Evolutionary conservation across 176 grass and related monocot species (phyloP).

Genomic region (Oryza glaberrima): DNA sequence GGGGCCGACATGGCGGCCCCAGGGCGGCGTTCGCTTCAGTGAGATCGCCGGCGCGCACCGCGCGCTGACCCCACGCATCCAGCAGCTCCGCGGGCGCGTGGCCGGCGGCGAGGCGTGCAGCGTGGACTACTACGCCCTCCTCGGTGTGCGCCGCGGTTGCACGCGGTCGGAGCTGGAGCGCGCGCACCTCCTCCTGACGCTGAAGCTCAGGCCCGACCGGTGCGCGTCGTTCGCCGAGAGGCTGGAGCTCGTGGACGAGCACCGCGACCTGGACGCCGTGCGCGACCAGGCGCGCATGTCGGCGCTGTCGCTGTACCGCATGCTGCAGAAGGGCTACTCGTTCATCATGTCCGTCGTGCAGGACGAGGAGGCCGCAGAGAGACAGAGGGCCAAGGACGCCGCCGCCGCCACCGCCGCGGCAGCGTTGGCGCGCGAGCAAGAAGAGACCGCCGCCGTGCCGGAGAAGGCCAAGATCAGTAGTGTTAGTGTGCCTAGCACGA

Average conservation of each 20-base stretch:
- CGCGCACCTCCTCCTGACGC: constrained; percentile 74
- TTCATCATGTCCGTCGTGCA: constrained; percentile 62
- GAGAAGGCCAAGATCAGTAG: not conserved
- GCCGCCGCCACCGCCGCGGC: not conserved
- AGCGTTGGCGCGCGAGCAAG: not conserved
- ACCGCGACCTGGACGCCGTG: constrained; percentile 78
- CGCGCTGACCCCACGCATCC: constrained; percentile 60
- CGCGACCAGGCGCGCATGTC: constrained; percentile 95
- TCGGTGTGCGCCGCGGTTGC: constrained; percentile 66
- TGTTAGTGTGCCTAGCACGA: not conserved
- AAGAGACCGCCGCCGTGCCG: not conserved
- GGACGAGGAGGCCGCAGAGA: constrained; percentile 51
- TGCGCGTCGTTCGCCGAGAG: constrained; percentile 73
- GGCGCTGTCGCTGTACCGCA: constrained; percentile 82
- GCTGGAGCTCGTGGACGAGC: constrained; percentile 83
- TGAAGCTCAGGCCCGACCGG: constrained; percentile 89
- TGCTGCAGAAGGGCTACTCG: constrained; percentile 87
- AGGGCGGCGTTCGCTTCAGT: constrained; percentile 62
- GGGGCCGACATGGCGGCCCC: constrained; percentile 53
- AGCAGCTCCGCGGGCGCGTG: constrained; percentile 61
- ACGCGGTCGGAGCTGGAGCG: constrained; percentile 70
- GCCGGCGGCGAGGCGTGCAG: constrained; percentile 54
- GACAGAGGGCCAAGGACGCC: constrained; percentile 55
- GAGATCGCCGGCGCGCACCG: constrained; percentile 72
- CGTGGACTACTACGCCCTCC: constrained; percentile 77